Base-by-base conservation (phyloP, 495 filamentous ascomycete species). In the Bombardia bombarda region DNA sequence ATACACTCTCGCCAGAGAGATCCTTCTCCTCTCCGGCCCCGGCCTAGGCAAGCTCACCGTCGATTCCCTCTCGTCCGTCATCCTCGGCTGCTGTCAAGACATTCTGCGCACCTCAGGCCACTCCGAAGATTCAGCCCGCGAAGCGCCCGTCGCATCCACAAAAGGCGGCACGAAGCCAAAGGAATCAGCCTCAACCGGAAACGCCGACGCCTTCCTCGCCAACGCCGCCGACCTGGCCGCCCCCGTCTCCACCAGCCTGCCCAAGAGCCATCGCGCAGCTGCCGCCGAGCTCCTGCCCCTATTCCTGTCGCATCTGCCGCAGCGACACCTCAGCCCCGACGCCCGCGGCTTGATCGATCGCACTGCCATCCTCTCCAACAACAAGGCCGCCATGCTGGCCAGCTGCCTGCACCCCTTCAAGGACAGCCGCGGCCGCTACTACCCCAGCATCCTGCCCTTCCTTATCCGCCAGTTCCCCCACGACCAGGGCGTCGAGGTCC, bases 391-490 rank as follows among this genome's bases (percentile, higher is more conserved):
- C 9, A 83, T 94, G 74, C 54, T 88, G 10, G 82, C 87, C 22
- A 88, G 86, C 58, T 78, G 87, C 10, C 63, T 94, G 39, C 84
- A 90, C 60, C 85, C 87, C 1, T 73, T 80, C 42, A 66, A 74
- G 12, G 74, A 74, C 26, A 65, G 68, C 33, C 73, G 73, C 33
- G 77, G 78, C 2, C 72, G 72, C 21, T 70, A 69, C 30, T 73
- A 74, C 43, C 67, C 78, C 12, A 87, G 83, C 52, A 82, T 94
- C 36, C 61, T 96, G 21, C 88, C 88, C 6, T 82, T 90, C 48
- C 64, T 94, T 20, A 75, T 74, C 19, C 67, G 77, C 41, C 66
- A 66, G 32, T 83, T 78, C 52, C 66, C 79, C 1, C 62, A 68
- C 23, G 71, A 79, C 33, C 62, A 77, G 43, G 74, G 72, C 14